Percentiles rank a stretch among this genome's conserved stretches.
These are phyloP conservation scores for Escallonia rubra DNA, from an alignment of 129 eudicot genomes.

Conservation along the genomic window DNA sequence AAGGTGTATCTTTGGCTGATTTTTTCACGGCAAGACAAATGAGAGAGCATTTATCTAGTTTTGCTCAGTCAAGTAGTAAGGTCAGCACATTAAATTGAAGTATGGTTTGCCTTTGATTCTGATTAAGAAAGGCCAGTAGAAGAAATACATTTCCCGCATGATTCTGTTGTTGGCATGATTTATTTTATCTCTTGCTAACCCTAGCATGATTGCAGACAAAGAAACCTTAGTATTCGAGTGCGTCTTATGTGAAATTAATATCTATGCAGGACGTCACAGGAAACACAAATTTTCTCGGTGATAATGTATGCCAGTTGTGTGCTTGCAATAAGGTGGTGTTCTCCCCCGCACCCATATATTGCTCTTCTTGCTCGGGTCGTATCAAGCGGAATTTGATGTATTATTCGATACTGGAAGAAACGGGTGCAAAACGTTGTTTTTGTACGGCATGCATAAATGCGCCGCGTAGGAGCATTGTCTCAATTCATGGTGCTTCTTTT, in stretches of 20 bases:
- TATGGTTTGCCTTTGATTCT: background rate
- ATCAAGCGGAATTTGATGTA: conserved; percentile 45
- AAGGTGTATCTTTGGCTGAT: conserved; percentile 41
- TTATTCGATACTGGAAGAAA: conserved; percentile 35
- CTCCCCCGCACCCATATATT: conserved; percentile 62
- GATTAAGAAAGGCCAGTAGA: no score
- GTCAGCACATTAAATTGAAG: conserved; percentile 23
- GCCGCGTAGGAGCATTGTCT: conserved; percentile 41
- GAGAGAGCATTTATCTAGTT: conserved; percentile 51
- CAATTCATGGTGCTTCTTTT: conserved; percentile 36
- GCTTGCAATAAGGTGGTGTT: conserved; percentile 41
- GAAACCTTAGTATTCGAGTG: no score
- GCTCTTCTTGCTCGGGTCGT: conserved; percentile 50
- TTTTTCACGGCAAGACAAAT: conserved; percentile 54
- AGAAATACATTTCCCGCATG: background rate
- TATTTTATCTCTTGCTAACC: background rate
- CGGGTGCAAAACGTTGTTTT: conserved; percentile 35
- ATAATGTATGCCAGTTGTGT: conserved; percentile 68
- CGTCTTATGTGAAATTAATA: background rate
- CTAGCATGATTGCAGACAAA: background rate
- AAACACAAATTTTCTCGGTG: conserved; percentile 23
- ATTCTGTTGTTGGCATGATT: background rate
- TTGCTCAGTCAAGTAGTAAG: conserved; percentile 31
- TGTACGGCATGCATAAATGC: conserved; percentile 54
- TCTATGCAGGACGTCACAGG: conserved; percentile 31